Conservation (phyloP, 352 stramenopile genomes). For the Phytophthora boehmeriae region DNA sequence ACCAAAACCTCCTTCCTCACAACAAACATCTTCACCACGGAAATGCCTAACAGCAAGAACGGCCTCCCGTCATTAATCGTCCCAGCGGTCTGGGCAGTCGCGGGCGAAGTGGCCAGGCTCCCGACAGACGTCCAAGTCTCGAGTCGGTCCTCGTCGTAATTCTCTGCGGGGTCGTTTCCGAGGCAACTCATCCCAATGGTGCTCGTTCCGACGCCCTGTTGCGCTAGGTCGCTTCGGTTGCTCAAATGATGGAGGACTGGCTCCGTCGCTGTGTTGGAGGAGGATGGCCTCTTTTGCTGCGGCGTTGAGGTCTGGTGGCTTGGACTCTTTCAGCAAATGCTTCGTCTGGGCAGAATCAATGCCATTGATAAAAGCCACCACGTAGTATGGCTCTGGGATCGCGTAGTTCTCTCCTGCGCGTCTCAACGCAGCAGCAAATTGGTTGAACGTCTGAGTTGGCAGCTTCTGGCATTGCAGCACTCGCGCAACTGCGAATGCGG, state of each 20-base stretch:
- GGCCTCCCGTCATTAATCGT: no score
- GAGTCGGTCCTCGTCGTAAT: no score
- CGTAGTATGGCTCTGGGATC: slow-evolving; percentile 30
- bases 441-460: slow-evolving; percentile 28
- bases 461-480: slow-evolving; percentile 25
- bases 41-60: no score
- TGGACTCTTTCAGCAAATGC: slow-evolving; percentile 23
- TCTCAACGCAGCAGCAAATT: slow-evolving; percentile 29
- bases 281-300: slow-evolving; percentile 31
- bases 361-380: slow-evolving; percentile 34
- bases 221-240: slow-evolving; percentile 8
- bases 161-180: slow-evolving; percentile 26
- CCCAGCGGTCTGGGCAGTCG: no score
- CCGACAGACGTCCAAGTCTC: slow-evolving; percentile 18
- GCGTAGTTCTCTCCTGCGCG: slow-evolving; percentile 19
- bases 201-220: not conserved
- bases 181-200: slow-evolving; percentile 6
- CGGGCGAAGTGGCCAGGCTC: slow-evolving; percentile 31
- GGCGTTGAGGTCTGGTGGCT: slow-evolving; percentile 21
- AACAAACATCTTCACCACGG: no score
- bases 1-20: no score
- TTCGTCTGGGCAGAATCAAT: slow-evolving; percentile 19
- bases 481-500: slow-evolving; percentile 25
- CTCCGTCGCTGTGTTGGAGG: slow-evolving; percentile 28
- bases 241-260: slow-evolving; percentile 6